Base-by-base conservation (phyloP, 2,329 filamentous ascomycete genomes). In the Epichloe glyceriae region DNA sequence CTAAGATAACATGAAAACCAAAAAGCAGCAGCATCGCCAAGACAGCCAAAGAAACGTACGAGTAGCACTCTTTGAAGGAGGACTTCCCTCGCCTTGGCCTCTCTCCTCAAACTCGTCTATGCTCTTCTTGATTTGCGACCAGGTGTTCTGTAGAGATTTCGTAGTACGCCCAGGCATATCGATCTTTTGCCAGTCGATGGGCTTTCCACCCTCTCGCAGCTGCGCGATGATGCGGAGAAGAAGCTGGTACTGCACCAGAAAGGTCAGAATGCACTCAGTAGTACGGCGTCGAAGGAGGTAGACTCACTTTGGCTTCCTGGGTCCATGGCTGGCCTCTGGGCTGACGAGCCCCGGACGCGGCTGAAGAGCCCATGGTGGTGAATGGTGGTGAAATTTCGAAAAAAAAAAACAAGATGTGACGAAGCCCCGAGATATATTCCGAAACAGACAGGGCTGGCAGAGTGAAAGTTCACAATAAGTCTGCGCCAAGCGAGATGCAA, bases 141-240 rank as follows among this genome's bases (percentile, higher is more conserved):
- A 71, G 50, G 62, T 60, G 41, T 66, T 64, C 54, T 66, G 59
- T 0, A 71, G 54, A 2, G 65, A 66, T 53, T 71, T 71, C 20
- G 57, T 52, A 2, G 67, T 70, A 7, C 69, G 66, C 0, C 64
- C 66, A 0, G 65, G 63, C 60, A 71, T 68, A 22, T 57, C 55
- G 26, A 71, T 57, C 3, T 54, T 54, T 2, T 53, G 51, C 67
- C 67, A 71, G 44, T 67, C 65, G 54, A 70, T 66, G 5, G 56
- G 17, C 12, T 59, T 62, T 3, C 64, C 64, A 3, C 64, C 62
- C 0, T 62, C 57, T 42, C 62, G 64, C 22, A 65, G 48, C 46
- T 66, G 64, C 3, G 59, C 56, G 15, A 70, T 58, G 50, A 70
- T 60, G 6, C 65, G 64, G 2, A 70, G 54, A 4, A 70, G 57